These are phyloP conservation scores for Teratosphaeria gauchensis DNA, from an alignment of 2,329 filamentous ascomycete genomes.

Conservation along the genomic window DNA sequence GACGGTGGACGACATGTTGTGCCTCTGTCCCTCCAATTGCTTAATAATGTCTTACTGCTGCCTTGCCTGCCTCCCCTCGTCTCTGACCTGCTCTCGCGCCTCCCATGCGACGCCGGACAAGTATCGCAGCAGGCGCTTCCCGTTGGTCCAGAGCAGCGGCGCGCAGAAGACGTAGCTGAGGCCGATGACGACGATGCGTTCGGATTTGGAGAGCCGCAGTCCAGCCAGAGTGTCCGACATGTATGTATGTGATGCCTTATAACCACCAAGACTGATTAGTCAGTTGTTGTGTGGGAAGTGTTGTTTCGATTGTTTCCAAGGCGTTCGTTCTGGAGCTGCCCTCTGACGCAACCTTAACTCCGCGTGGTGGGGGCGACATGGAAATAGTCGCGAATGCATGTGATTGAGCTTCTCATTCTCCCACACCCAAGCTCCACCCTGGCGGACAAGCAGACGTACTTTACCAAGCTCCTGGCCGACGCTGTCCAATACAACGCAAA, in stretches of 20 bases:
- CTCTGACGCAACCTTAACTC: not conserved
- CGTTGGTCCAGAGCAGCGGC: slow-evolving; percentile 19
- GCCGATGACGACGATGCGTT: slow-evolving; percentile 25
- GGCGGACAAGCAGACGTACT: slow-evolving; percentile 1
- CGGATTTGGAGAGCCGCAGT: slow-evolving; percentile 23
- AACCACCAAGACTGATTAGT: slow-evolving; percentile 2
- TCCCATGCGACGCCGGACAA: slow-evolving; percentile 9
- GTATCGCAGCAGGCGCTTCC: slow-evolving; percentile 16
- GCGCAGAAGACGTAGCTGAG: slow-evolving; percentile 24
- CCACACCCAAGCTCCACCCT: not conserved
- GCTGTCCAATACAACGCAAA: slow-evolving; percentile 10
- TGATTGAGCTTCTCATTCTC: not conserved
- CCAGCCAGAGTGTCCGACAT: slow-evolving; percentile 17
- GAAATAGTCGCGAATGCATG: not conserved
- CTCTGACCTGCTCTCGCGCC: slow-evolving; percentile 11
- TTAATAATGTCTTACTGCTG: not conserved
- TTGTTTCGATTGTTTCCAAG: not conserved
- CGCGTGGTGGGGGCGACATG: not conserved
- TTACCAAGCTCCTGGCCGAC: slow-evolving; percentile 2
- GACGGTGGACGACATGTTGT: slow-evolving; percentile 68
- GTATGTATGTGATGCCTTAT: too few relatives aligned
- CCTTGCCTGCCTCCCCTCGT: slow-evolving; percentile 8
- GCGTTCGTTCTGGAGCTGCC: not conserved
- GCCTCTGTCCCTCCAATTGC: not conserved
- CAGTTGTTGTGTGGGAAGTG: not conserved